phyloP scores from a whole-genome alignment of 768 basidiomycete genomes.

The Termitomyces sp. region DNA sequence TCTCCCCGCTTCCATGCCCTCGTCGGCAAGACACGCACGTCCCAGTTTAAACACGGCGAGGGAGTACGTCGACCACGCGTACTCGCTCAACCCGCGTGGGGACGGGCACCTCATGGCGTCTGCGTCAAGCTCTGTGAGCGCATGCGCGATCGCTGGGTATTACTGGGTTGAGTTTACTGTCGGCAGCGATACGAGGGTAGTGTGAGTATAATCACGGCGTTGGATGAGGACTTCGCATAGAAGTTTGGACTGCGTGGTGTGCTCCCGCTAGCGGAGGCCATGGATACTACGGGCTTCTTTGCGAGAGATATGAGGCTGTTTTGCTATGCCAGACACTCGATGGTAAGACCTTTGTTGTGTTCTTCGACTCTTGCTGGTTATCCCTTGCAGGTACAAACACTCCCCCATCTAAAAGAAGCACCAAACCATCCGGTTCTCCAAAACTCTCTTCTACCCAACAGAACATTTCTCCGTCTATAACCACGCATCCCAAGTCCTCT shows the following conservation, averaged over 20 bases:
- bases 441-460: conserved; percentile 25
- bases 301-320: conserved; percentile 25
- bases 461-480: conserved; percentile 30
- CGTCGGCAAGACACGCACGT: conserved; percentile 50
- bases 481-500: conserved; percentile 23
- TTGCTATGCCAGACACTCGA: conserved; percentile 19
- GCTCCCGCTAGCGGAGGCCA: conserved; percentile 30
- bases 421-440: conserved; percentile 21
- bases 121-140: conserved; percentile 33
- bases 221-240: conserved; percentile 29
- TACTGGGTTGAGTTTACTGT: conserved; percentile 32
- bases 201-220: conserved; percentile 31
- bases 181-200: conserved; percentile 34
- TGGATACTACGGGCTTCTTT: conserved; percentile 34
- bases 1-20: conserved; percentile 27
- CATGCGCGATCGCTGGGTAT: conserved; percentile 32
- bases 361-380: background rate
- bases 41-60: conserved; percentile 39
- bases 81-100: conserved; percentile 32
- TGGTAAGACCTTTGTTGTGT: conserved; percentile 21
- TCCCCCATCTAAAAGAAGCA: conserved; percentile 21
- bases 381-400: conserved; percentile 22
- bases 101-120: conserved; percentile 31
- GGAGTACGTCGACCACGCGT: conserved; percentile 30
- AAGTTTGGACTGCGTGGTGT: conserved; percentile 27